Conservation (phyloP, 345 rosid species). For the Camelina laxa region DNA sequence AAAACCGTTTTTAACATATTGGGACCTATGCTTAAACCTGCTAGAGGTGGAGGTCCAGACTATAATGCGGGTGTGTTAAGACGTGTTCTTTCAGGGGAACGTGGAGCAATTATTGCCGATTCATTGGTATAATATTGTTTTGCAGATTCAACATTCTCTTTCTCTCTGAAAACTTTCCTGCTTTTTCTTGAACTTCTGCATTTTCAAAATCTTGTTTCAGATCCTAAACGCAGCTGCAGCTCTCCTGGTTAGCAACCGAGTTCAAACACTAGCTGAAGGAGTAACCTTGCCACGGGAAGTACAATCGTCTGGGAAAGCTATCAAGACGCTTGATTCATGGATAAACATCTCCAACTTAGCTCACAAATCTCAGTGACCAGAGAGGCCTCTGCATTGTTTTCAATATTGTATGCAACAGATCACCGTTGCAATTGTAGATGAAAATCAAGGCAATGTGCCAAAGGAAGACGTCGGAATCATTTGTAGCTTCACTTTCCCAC, state of each 20-base stretch:
- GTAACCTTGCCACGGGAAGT: conserved; percentile 74
- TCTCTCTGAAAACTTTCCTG: conserved; percentile 4
- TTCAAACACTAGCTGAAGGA: conserved; percentile 68
- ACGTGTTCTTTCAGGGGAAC: conserved; percentile 77
- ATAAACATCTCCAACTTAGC: conserved; percentile 56
- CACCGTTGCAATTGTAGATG: conserved; percentile 5
- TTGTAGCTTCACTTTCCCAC: conserved; percentile 30
- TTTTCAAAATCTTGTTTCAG: conserved; percentile 42
- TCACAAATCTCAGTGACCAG: conserved; percentile 34
- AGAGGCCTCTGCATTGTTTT: background rate
- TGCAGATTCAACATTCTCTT: background rate
- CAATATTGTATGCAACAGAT: background rate
- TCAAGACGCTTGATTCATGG: conserved; percentile 72
- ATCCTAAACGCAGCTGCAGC: conserved; percentile 97
- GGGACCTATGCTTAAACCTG: conserved; percentile 97
- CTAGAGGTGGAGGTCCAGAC: conserved; percentile 78
- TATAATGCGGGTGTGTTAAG: conserved; percentile 72
- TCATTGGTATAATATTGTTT: conserved; percentile 64
- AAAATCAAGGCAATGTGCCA: conserved; percentile 1
- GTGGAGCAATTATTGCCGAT: conserved; percentile 80
- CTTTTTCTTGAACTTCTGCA: background rate
- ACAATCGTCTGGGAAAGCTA: conserved; percentile 79
- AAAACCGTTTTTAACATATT: conserved; percentile 85
- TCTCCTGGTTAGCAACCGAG: conserved; percentile 66
- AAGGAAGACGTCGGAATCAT: background rate